Conservation (phyloP, 2,329 filamentous ascomycete species). For the Endocalyx cinctus region DNA sequence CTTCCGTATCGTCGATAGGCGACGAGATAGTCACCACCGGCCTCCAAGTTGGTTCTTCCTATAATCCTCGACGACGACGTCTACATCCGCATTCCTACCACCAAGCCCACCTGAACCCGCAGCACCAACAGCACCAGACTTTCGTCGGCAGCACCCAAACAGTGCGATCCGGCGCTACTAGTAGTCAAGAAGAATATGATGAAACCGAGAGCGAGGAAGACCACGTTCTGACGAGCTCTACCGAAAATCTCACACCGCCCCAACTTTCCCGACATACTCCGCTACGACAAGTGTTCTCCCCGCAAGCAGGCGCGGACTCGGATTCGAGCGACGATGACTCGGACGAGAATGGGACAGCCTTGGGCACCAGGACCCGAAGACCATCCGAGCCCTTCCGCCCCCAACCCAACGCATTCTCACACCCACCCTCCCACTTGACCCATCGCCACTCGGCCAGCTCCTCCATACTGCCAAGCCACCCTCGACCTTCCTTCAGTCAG, state of each 20-base stretch:
- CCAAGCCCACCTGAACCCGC: constrained; percentile 16
- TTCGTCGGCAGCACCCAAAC: constrained; percentile 35
- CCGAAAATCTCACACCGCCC: constrained; percentile 42
- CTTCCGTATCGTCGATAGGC: constrained; percentile 77
- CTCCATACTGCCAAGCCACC: constrained; percentile 43
- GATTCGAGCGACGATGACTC: constrained; percentile 50
- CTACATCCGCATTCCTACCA: constrained; percentile 28
- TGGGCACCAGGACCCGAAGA: constrained; percentile 59
- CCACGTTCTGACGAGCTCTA: constrained; percentile 55
- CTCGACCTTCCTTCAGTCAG: constrained; percentile 44
- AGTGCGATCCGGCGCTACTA: constrained; percentile 43
- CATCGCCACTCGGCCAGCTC: constrained; percentile 48
- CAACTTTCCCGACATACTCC: constrained; percentile 27
- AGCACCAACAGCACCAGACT: constrained; percentile 34
- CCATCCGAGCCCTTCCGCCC: constrained; percentile 67
- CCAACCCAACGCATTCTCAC: constrained; percentile 88
- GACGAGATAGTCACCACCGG: constrained; percentile 92
- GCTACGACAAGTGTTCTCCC: constrained; percentile 30
- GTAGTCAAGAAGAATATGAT: constrained; percentile 87
- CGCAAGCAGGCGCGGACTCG: constrained; percentile 37
- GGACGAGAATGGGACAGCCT: constrained; percentile 77
- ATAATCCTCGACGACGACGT: constrained; percentile 55
- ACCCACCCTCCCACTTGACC: constrained; percentile 58
- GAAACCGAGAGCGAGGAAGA: constrained; percentile 91
- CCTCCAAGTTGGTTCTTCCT: constrained; percentile 66